These are phyloP conservation scores for Berberis vulgaris DNA, from an alignment of 164 flowering plant species.

Conservation along the genomic window DNA sequence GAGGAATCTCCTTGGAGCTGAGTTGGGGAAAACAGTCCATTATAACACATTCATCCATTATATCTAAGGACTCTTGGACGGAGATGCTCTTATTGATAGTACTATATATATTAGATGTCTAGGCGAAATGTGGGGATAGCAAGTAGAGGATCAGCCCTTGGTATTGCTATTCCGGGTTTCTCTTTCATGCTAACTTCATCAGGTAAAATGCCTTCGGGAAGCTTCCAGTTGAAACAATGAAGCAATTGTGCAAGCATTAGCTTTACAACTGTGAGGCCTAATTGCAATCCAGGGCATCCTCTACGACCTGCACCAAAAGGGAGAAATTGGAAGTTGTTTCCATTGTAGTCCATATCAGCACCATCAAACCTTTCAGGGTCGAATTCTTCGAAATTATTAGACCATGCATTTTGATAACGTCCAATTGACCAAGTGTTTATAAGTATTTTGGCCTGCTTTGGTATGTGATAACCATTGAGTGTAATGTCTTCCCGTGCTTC, in stretches of 20 bases:
- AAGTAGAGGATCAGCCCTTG: neutral
- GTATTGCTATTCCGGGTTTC: neutral
- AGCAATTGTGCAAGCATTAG: neutral
- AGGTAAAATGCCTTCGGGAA: neutral
- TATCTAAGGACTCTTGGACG: no score
- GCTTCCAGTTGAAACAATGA: neutral
- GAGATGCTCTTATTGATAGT: no score
- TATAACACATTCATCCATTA: no score
- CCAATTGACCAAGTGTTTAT: conserved; percentile 19
- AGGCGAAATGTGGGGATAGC: neutral
- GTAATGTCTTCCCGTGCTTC: conserved; percentile 11
- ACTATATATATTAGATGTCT: no score
- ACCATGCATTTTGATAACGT: conserved; percentile 14
- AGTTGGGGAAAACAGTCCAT: no score
- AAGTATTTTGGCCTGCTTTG: conserved; percentile 11
- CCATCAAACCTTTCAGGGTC: conserved; percentile 6
- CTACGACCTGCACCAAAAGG: conserved; percentile 1
- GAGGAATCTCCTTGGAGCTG: no score
- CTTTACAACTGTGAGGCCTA: neutral
- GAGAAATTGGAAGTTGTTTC: neutral
- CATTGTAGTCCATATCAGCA: neutral
- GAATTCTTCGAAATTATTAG: conserved; percentile 6
- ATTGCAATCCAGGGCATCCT: neutral
- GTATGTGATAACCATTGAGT: conserved; percentile 13
- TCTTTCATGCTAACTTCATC: neutral